These are phyloP conservation scores for Eucalyptus decipiens DNA, from an alignment of 345 rosid genomes.

Conservation along the genomic window DNA sequence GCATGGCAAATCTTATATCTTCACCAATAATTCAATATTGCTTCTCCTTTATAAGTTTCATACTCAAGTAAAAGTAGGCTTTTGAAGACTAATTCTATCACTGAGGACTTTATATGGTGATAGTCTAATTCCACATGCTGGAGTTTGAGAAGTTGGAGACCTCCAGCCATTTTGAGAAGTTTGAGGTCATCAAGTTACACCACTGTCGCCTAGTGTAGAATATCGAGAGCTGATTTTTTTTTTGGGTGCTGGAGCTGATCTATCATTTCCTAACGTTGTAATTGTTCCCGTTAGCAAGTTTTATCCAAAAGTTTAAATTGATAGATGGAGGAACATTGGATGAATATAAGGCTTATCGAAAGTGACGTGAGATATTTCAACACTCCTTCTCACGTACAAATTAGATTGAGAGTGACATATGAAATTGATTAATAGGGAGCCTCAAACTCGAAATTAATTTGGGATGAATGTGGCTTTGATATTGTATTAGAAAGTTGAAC, in stretches of 20 bases:
- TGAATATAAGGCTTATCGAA: background rate
- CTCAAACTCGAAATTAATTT: background rate
- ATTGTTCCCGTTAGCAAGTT: background rate
- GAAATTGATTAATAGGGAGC: background rate
- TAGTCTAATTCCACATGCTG: background rate
- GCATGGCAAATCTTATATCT: background rate
- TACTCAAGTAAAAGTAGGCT: background rate
- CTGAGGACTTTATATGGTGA: background rate
- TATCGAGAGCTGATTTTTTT: background rate
- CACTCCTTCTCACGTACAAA: background rate
- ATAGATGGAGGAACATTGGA: background rate
- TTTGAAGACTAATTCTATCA: background rate
- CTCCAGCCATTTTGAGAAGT: background rate
- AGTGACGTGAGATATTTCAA: background rate
- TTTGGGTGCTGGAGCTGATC: background rate
- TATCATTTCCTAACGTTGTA: background rate
- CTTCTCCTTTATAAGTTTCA: background rate
- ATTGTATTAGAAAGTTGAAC: background rate
- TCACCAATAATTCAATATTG: background rate
- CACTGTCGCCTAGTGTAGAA: background rate
- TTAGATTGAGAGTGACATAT: background rate
- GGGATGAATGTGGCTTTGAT: background rate
- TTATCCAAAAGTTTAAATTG: background rate
- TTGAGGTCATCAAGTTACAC: background rate
- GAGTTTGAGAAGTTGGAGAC: background rate